These are phyloP conservation scores for Gypsophila paniculata DNA, from an alignment of 179 eudicot species.

Conservation along the genomic window DNA sequence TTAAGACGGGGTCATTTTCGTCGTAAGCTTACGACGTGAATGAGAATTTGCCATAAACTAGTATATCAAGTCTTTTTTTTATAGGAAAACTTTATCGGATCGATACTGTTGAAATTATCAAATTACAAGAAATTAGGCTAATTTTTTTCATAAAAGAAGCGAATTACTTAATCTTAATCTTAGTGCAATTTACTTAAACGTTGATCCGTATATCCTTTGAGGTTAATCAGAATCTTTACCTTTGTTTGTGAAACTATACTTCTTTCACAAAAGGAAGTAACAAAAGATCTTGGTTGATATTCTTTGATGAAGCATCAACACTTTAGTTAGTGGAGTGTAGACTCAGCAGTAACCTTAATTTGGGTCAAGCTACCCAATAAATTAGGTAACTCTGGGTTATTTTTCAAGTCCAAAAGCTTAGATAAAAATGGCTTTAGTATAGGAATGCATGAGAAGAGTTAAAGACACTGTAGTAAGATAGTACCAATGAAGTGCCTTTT, in stretches of 20 bases:
- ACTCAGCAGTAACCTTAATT: constrained; percentile 25
- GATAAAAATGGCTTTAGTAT: constrained; percentile 17
- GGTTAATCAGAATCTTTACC: constrained; percentile 22
- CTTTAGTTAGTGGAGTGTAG: constrained; percentile 34
- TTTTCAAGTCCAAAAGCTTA: background rate
- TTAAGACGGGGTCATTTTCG: no score
- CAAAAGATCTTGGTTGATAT: constrained; percentile 27
- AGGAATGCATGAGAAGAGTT: constrained; percentile 16
- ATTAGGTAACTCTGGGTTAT: constrained; percentile 24
- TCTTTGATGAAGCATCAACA: constrained; percentile 19
- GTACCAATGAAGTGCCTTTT: constrained; percentile 28
- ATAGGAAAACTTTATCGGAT: no score
- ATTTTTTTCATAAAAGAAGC: no score
- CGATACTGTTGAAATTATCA: no score
- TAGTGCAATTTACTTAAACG: constrained; percentile 22
- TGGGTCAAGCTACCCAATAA: constrained; percentile 28
- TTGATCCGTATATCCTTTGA: constrained; percentile 20
- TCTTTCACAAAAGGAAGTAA: constrained; percentile 25
- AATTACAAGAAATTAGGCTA: no score
- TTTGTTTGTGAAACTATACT: constrained; percentile 25
- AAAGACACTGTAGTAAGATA: constrained; percentile 12
- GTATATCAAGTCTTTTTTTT: no score
- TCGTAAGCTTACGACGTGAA: no score
- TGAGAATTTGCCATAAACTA: no score
- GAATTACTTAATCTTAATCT: constrained; percentile 11